Evolutionary conservation across 1,284 basidiomycete genomes (phyloP).

Genomic region (Cryptococcus sp.): DNA sequence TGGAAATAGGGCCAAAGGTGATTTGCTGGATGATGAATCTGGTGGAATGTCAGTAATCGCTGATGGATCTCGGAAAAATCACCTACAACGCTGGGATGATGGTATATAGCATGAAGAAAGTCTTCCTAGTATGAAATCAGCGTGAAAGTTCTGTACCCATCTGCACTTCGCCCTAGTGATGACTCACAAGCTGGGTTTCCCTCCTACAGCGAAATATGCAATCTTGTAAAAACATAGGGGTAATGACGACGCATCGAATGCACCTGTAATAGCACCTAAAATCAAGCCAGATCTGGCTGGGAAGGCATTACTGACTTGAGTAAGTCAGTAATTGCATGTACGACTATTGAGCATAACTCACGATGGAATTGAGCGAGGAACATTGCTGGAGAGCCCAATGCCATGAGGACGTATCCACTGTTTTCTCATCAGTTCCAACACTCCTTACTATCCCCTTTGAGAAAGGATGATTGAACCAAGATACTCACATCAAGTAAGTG

Average conservation of each 20-base stretch:
- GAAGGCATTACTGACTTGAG: constrained; percentile 48
- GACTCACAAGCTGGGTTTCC: constrained; percentile 13
- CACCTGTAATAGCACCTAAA: constrained; percentile 46
- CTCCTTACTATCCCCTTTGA: no score
- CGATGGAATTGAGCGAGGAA: constrained; percentile 44
- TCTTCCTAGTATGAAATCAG: constrained; percentile 14
- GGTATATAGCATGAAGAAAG: constrained; percentile 45
- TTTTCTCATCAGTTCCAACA: no score
- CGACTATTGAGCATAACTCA: no score
- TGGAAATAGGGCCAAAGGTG: constrained; percentile 25
- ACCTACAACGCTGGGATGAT: constrained; percentile 40
- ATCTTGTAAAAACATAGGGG: constrained; percentile 42
- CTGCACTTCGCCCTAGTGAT: neutral
- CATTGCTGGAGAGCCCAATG: constrained; percentile 44
- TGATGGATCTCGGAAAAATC: neutral
- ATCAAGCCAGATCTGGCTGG: constrained; percentile 46
- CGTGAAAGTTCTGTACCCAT: neutral
- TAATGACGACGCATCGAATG: constrained; percentile 46
- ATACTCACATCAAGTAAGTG: constrained; percentile 31
- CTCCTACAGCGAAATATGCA: constrained; percentile 20
- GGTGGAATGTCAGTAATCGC: neutral
- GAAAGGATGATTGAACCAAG: no score
- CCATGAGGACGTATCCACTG: constrained; percentile 43
- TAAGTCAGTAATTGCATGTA: no score
- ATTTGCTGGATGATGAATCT: constrained; percentile 42